Percentiles rank a stretch among this genome's conserved stretches.
Evolutionary conservation across 2,329 filamentous ascomycete species (phyloP).

Genomic region (Pleomassaria siparia): DNA sequence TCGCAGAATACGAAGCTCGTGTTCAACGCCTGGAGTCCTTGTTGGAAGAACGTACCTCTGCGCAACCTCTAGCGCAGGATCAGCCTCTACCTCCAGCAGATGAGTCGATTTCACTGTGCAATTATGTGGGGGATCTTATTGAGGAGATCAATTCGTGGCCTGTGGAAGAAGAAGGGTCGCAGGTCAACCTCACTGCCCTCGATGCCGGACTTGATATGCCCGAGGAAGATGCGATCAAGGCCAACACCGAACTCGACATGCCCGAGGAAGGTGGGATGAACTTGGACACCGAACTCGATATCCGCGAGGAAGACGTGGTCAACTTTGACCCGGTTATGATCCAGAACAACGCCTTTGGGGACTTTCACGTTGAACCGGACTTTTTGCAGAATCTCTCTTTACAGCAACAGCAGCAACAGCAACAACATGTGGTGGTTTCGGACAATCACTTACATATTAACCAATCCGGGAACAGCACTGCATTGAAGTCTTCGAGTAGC

Average conservation of each 20-base stretch:
- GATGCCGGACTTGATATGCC: not conserved
- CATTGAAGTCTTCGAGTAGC: not conserved
- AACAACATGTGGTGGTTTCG: not conserved
- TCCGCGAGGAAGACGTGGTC: too few relatives aligned
- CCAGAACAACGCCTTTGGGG: not conserved
- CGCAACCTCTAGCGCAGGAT: constrained; percentile 19
- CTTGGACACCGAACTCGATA: not conserved
- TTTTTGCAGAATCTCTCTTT: not conserved
- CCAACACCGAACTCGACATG: not conserved
- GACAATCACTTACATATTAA: not conserved
- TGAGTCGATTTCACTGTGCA: constrained; percentile 14
- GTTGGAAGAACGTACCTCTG: constrained; percentile 22
- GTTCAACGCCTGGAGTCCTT: constrained; percentile 25
- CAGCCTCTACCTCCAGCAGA: constrained; percentile 20
- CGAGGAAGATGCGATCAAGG: too few relatives aligned
- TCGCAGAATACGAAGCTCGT: constrained; percentile 26
- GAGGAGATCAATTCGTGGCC: constrained; percentile 20
- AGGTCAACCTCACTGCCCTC: constrained; percentile 9
- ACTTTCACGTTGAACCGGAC: not conserved
- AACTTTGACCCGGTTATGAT: not conserved
- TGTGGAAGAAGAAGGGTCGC: constrained; percentile 8
- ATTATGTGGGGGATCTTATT: constrained; percentile 21
- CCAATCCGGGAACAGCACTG: not conserved
- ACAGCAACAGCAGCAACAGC: too few relatives aligned
- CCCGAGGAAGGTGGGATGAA: too few relatives aligned